Evolutionary conservation across 2,329 filamentous ascomycete genomes (phyloP), one percentile per base, ranked within the genome.

Genomic region (Capronia epimyces): DNA sequence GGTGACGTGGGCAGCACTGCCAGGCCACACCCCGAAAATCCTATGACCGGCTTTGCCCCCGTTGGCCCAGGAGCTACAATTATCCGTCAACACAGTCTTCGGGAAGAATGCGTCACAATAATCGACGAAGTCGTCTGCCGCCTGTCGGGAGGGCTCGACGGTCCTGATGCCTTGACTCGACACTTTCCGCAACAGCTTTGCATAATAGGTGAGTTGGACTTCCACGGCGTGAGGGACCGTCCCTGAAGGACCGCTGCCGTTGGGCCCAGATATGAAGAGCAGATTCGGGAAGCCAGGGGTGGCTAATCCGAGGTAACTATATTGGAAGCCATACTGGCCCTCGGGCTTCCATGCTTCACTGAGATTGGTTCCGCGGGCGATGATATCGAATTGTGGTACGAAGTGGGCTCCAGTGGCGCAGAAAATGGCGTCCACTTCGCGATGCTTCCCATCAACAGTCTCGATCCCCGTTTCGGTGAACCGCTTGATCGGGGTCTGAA

Each of bases 191-290:
- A 89, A 69, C 1, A 87, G 69, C 59, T 83, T 83, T 13, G 83
- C 81, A 49, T 80, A 76, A 64, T 84, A 85, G 0, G 80, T 77
- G 1, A 85, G 65, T 56, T 85, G 80, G 4, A 77, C 82, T 65
- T 89, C 86, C 20, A 84, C 74, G 52, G 74, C 77, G 60, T 86
- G 80, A 1, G 84, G 83, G 0, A 87, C 79, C 0, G 82, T 87
- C 1, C 84, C 84, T 1, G 79, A 80, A 1, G 78, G 74, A 0
- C 80, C 81, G 9, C 66, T 66, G 27, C 67, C 68, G 43, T 69
- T 61, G 0, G 71, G 71, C 0, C 71, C 71, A 2, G 56, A 47
- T 10, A 72, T 59, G 60, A 70, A 67, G 54, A 75, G 69, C 51
- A 76, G 60, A 52, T 75, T 75, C 0, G 74, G 74, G 49, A 72